Base-by-base conservation (phyloP, 768 basidiomycete genomes). In the Boletus patriciae region DNA sequence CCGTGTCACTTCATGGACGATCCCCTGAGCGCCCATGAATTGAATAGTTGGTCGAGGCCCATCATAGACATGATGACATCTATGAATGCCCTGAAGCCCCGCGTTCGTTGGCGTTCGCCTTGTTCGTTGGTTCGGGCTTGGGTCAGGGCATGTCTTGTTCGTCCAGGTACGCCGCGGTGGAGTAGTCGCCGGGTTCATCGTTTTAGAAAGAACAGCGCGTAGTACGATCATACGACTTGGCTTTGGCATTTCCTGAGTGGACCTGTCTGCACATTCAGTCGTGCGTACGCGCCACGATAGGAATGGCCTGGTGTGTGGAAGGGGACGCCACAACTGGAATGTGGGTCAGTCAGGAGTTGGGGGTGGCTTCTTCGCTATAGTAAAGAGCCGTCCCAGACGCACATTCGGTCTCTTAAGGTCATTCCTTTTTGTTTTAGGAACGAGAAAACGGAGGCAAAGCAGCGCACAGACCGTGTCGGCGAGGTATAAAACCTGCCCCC, bases 401-500 rank as follows among this genome's bases (percentile, higher is more conserved):
- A 3, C 55, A 9, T 23, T 40, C 15, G 13, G 12, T 46, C 21
- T 43, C 10, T 4, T 5, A 2, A 10, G 40, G 33, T 3, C 15
- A 18, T 42, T 47, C 46, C 11, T 41, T 31, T 33, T 47, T 27
- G 46, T 23, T 21, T 44, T 29, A 15, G 38, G 45, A 36, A 37
- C 13, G n/a, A 42, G 37, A 23, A 40, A 29, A 34, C 6, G 31
- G 38, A 19, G 23, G 48, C 1, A 33, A 27, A 38, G 18, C 11
- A 13, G 36, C 11, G 42, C 60, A 60, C 46, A 21, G 58, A 46
- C 58, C 50, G 43, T 42, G 51, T 50, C 55, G 21, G 13, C n/a
- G 54, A 54, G 49, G 41, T 63, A 63, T 62, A 63, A 51, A 62
- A 38, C 25, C 48, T 42, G 23, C 0, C 19, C 33, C 19, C 11